phyloP scores from a whole-genome alignment of 495 filamentous ascomycete genomes.

The Neohortaea acidophila region DNA sequence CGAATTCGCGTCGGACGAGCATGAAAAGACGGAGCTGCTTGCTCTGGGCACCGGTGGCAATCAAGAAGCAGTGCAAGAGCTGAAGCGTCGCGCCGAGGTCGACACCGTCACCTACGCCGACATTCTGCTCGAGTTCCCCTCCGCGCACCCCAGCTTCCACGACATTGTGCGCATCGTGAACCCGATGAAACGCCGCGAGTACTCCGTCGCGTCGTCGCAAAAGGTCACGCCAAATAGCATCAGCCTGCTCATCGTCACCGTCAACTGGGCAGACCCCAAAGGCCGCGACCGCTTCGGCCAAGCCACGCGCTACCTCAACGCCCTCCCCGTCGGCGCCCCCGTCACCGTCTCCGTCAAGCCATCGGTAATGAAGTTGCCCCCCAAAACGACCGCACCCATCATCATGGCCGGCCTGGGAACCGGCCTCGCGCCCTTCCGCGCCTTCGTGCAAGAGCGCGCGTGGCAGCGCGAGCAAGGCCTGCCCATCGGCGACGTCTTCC shows the following conservation, averaged over 20 bases:
- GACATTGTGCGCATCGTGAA: constrained; percentile 79
- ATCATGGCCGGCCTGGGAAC: constrained; percentile 99
- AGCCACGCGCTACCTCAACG: constrained; percentile 74
- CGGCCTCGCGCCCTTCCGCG: constrained; percentile 91
- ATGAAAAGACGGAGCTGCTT: constrained; percentile 65
- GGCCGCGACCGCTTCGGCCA: constrained; percentile 86
- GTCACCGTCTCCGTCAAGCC: constrained; percentile 91
- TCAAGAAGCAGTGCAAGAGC: constrained; percentile 76
- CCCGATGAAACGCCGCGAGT: constrained; percentile 90
- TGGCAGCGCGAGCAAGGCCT: constrained; percentile 92
- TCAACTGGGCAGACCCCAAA: constrained; percentile 76
- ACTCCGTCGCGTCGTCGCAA: constrained; percentile 93
- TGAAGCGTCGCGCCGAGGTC: constrained; percentile 86
- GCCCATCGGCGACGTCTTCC: constrained; percentile 78
- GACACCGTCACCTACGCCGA: constrained; percentile 90
- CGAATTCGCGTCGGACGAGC: constrained; percentile 67
- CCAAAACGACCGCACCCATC: constrained; percentile 68
- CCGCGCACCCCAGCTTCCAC: constrained; percentile 76
- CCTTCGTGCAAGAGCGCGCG: constrained; percentile 94
- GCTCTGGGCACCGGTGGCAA: constrained; percentile 45
- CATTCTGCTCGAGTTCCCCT: constrained; percentile 70
- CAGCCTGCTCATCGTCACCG: constrained; percentile 94
- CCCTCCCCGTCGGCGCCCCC: constrained; percentile 53
- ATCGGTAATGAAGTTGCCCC: constrained; percentile 91
- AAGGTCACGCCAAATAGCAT: constrained; percentile 76